Percentiles rank a stretch among this genome's conserved stretches.
phyloP scores from a whole-genome alignment of 371 early-diverging fungal species.

The Chytridium lagenaria region DNA sequence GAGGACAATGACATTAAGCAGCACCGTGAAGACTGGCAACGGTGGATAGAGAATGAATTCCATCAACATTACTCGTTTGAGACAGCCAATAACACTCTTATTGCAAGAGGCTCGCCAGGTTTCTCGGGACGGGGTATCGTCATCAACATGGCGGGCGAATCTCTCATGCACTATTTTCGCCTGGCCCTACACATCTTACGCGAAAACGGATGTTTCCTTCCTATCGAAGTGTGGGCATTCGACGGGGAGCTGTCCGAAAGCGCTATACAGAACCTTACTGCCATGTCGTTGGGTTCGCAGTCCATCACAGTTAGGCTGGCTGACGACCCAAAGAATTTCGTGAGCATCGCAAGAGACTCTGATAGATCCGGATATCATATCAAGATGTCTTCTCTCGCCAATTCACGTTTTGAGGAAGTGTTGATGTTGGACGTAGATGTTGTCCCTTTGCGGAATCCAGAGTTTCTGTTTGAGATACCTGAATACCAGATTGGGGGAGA shows the following conservation, averaged over 20 bases:
- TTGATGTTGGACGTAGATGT: conserved; percentile 65
- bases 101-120: not conserved
- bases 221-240: conserved; percentile 12
- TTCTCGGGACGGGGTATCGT: not conserved
- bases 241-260: not conserved
- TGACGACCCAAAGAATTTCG: not conserved
- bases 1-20: not conserved
- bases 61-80: not conserved
- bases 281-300: not conserved
- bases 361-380: too few species aligned
- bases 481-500: conserved; percentile 56
- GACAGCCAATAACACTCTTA: not conserved
- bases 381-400: conserved; percentile 59
- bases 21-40: not conserved
- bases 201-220: not conserved
- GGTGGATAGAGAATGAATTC: not conserved
- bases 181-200: not conserved
- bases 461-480: conserved; percentile 54
- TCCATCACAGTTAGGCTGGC: not conserved
- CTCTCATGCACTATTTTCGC: not conserved
- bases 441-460: conserved; percentile 50
- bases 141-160: not conserved
- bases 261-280: not conserved
- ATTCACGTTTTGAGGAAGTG: conserved; percentile 55
- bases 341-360: not conserved